Evolutionary conservation across 2,329 filamentous ascomycete species (phyloP).

Genomic region (Didymellaceae sp.): DNA sequence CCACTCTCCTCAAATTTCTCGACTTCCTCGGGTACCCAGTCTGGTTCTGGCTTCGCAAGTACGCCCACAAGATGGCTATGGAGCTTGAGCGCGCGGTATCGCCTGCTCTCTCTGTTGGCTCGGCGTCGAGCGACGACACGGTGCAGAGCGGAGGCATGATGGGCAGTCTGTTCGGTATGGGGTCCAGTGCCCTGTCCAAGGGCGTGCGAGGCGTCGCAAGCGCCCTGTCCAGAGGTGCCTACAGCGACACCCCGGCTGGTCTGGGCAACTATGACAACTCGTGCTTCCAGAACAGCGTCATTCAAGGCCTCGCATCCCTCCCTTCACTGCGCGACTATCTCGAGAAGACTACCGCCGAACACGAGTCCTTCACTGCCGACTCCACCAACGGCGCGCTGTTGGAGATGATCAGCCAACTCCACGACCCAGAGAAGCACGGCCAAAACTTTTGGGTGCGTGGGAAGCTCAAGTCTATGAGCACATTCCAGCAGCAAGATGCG

Average conservation of each 20-base stretch:
- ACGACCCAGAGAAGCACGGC: conserved; percentile 73
- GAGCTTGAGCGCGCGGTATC: conserved; percentile 19
- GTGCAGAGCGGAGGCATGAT: conserved; percentile 37
- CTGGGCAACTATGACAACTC: conserved; percentile 93
- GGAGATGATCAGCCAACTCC: conserved; percentile 72
- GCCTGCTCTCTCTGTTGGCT: conserved; percentile 14
- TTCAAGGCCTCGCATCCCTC: conserved; percentile 80
- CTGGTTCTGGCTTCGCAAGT: conserved; percentile 62
- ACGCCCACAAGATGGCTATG: conserved; percentile 25
- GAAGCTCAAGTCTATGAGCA: conserved; percentile 88
- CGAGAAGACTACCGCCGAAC: conserved; percentile 33
- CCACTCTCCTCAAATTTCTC: conserved; percentile 38
- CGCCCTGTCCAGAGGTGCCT: conserved; percentile 39
- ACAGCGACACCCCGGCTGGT: conserved; percentile 59
- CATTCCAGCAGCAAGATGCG: conserved; percentile 95
- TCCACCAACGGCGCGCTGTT: conserved; percentile 64
- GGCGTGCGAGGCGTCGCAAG: conserved; percentile 44
- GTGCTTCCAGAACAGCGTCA: conserved; percentile 96
- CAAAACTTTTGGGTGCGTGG: conserved; percentile 80
- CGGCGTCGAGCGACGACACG: conserved; percentile 26
- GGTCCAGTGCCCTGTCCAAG: conserved; percentile 46
- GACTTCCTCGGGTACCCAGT: conserved; percentile 40
- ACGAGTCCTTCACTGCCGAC: conserved; percentile 47
- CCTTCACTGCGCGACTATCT: conserved; percentile 73
- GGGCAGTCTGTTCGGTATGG: conserved; percentile 47